Evolutionary conservation across 345 rosid species (phyloP), one percentile per base, ranked within the genome.

Genomic region (Anastatica hierochuntica): DNA sequence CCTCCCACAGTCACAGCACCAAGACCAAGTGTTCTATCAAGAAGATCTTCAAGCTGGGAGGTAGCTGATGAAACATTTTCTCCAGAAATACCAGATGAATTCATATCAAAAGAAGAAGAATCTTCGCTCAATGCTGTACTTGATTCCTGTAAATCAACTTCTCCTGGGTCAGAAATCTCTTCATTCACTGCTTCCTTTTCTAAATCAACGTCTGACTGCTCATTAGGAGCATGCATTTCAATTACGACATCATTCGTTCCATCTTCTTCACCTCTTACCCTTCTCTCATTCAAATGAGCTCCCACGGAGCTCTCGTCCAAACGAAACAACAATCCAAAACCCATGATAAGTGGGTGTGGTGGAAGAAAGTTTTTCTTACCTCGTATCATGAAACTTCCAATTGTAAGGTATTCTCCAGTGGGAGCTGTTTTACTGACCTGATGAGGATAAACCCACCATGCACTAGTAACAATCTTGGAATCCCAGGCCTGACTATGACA

Each of bases 381-480:
- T 42, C 97, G 90, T 39, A 92, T 81, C 98, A 92, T 92, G 87
- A 88, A 92, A 80, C 98, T 92, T 40, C 97, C 97, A 43, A 75
- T 90, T 0, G 97, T 92, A 30, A 92, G 98, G 70, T 92, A 92
- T 72, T 92, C 98, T 53, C 98, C 98, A 6, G 98, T 92, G 29
- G 98, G 98, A 63, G 98, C 98, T 64, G 95, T 88, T 85, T 92
- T 92, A 74, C 82, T 92, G 64, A 92, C 98, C 68, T 92, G 98
- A 71, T 78, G 83, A 68, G 95, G 97, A 72, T 85, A 78, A 42
- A 92, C 98, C 98, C 98, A 92, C 97, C 98, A 92, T 59, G 97
- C 98, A 51, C 98, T 88, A 47, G 98, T 88, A 49, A 92, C 86
- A 63, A 92, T 88, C 78, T 92, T 92, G 17, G 97, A 92, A 72